Base-by-base conservation (phyloP, 345 rosid species). In the Euphorbia peplus region DNA sequence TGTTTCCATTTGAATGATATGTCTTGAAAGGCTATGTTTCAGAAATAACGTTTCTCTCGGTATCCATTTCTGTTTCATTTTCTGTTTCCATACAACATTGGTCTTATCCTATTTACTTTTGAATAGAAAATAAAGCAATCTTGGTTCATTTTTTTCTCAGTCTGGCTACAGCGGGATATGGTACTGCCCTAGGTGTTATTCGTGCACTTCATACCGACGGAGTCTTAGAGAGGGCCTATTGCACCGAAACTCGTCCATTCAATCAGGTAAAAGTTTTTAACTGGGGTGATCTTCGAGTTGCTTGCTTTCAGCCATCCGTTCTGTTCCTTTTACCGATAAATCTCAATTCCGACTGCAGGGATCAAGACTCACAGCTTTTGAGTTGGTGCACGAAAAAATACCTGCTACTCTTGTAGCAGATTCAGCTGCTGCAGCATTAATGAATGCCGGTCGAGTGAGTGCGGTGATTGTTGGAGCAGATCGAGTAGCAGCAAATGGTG, bases 111-210 rank as follows among this genome's bases (percentile, higher is more conserved):
- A 63, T 46, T 53, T 41, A 24, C 55, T 64, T 47, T 48, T 30
- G 46, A 52, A 61, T 72, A 48, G 61, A 35, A 37, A 29, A 60
- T 59, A 65, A 16, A 29, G 32, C 25, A 30, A 52, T n/a, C 19
- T 50, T 4, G 44, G 13, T 61, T 56, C 37, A 8, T 71, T 50
- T 69, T 57, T 44, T 63, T 69, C 24, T 19, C 86, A 93, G 98
- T 78, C 96, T 91, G 76, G 97, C 98, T 61, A 93, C 98, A 4
- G 98, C 96, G 18, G 98, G 98, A 83, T 93, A 89, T 80, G 98
- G 98, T 30, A 93, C 98, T 58, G 98, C 97, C 46, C 83, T 93
- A 14, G 97, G 98, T 72, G 96, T 93, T 4, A 87, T 93, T 63
- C 96, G 95, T 50, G 85, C 95, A 66, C 95, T 89, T 75, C 90